Evolutionary conservation across 2,329 filamentous ascomycete genomes (phyloP), one percentile per base, ranked within the genome.

Genomic region (Didymellaceae sp.): DNA sequence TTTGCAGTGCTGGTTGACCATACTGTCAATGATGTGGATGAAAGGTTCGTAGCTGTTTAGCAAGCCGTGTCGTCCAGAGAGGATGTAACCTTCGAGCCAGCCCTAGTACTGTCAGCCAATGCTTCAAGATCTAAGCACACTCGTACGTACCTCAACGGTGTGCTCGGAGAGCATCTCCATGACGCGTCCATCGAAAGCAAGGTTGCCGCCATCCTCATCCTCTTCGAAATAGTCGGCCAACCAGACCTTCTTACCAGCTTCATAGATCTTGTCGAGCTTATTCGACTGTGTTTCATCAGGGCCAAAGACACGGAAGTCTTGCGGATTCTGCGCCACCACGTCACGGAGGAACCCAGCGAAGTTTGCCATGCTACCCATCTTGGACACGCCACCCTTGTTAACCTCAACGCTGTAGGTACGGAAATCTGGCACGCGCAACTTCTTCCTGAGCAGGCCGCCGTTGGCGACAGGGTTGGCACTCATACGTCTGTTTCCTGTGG

Each of bases 111-210:
- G 34, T 64, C 41, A 66, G 59, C n/a, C 41, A 13, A n/a, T 2
- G 4, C 6, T 9, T 9, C n/a, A 6, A 9, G 2, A 17, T 17
- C 1, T 13, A 49, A 3, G 5, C 2, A 6, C 22, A 25, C 3
- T 6, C 14, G 18, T 17, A 47, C 59, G 28, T 59, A 69, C 89
- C 71, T 92, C 88, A 53, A 83, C 84, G 13, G 87, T 91, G 68
- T 92, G 89, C 72, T 92, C 89, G 14, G 85, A 89, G n/a, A 92
- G 81, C 70, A 91, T 91, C 71, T 92, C 89, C 87, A 92, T 91
- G 26, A 91, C 88, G 21, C 88, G 82, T 13, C 89, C 89, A 11
- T 80, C 79, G 14, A 77, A 81, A 5, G 85, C 81, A 18, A 92
- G 77, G 63, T 92, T 91, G 54, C 89, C 88, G 8, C 88, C 88